Conservation (phyloP, 106 monocot species). For the Iris macrosiphon region DNA sequence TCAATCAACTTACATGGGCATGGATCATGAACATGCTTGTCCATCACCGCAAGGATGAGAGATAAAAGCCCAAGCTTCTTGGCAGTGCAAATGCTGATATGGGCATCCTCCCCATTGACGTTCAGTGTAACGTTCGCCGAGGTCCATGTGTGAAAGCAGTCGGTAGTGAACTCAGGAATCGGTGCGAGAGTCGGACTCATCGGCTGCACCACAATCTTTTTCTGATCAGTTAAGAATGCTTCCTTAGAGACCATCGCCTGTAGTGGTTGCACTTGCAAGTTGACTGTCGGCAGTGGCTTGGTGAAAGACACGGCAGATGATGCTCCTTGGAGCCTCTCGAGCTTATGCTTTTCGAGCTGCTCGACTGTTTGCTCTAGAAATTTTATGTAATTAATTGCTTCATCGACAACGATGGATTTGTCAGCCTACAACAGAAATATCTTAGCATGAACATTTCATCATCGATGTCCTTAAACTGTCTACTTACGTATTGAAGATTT, state of each 20-base stretch:
- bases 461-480: no score
- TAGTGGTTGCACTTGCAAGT: not conserved
- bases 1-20: slow-evolving; percentile 41
- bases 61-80: slow-evolving; percentile 35
- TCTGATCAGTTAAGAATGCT: slow-evolving; percentile 17
- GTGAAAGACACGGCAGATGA: not conserved
- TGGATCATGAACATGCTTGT: slow-evolving; percentile 62
- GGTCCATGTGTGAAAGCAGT: slow-evolving; percentile 39
- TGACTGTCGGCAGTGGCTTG: not conserved
- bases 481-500: no score
- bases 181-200: slow-evolving; percentile 12
- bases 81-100: slow-evolving; percentile 40
- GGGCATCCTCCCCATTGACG: slow-evolving; percentile 37
- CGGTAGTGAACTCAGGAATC: not conserved
- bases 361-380: slow-evolving; percentile 27
- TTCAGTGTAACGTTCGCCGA: slow-evolving; percentile 56
- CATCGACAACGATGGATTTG: slow-evolving; percentile 64
- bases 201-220: not conserved
- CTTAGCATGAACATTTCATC: no score
- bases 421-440: slow-evolving; percentile 28
- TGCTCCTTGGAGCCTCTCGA: slow-evolving; percentile 16
- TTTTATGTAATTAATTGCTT: slow-evolving; percentile 56
- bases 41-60: slow-evolving; percentile 27
- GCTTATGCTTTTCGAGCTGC: slow-evolving; percentile 41
- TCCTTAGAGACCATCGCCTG: slow-evolving; percentile 7